Conservation (phyloP, 2,329 filamentous ascomycete genomes). For the Stagonosporopsis rhizophila region DNA sequence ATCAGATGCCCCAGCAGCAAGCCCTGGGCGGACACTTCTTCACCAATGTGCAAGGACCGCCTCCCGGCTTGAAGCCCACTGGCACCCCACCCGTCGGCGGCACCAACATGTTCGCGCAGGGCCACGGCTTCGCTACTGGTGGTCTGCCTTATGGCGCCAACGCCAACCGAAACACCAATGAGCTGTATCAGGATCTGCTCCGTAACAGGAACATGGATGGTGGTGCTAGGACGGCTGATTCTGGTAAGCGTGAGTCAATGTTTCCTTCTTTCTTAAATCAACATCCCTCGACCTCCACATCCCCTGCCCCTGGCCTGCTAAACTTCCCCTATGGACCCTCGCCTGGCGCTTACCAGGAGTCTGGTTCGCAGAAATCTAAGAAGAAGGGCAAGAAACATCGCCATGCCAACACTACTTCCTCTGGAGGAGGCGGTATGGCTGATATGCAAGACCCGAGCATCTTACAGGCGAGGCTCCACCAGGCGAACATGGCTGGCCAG, state of each 20-base stretch:
- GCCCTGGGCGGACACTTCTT: slow-evolving; percentile 74
- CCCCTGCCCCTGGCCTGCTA: slow-evolving; percentile 89
- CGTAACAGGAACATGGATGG: slow-evolving; percentile 68
- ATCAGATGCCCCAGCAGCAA: slow-evolving; percentile 61
- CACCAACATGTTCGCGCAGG: slow-evolving; percentile 86
- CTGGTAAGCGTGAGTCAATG: slow-evolving; percentile 98
- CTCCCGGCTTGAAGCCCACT: slow-evolving; percentile 92
- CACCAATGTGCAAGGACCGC: slow-evolving; percentile 85
- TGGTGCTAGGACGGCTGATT: slow-evolving; percentile 77
- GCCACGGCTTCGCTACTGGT: slow-evolving; percentile 78
- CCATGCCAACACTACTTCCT: slow-evolving; percentile 99
- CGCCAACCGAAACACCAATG: slow-evolving; percentile 76
- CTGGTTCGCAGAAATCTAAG: slow-evolving; percentile 92
- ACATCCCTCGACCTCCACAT: slow-evolving; percentile 81
- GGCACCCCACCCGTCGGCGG: slow-evolving; percentile 86
- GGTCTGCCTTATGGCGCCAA: slow-evolving; percentile 67
- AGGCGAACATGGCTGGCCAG: slow-evolving; percentile 82
- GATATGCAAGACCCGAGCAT: slow-evolving; percentile 99
- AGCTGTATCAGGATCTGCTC: slow-evolving; percentile 79
- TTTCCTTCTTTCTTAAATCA: slow-evolving; percentile 91
- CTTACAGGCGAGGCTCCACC: slow-evolving; percentile 96
- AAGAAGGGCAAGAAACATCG: slow-evolving; percentile 99
- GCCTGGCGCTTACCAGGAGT: slow-evolving; percentile 87
- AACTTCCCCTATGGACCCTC: slow-evolving; percentile 89
- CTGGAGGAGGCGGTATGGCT: slow-evolving; percentile 97